Base-by-base conservation (phyloP, 2,329 filamentous ascomycete genomes). In the Botryotinia convoluta region DNA sequence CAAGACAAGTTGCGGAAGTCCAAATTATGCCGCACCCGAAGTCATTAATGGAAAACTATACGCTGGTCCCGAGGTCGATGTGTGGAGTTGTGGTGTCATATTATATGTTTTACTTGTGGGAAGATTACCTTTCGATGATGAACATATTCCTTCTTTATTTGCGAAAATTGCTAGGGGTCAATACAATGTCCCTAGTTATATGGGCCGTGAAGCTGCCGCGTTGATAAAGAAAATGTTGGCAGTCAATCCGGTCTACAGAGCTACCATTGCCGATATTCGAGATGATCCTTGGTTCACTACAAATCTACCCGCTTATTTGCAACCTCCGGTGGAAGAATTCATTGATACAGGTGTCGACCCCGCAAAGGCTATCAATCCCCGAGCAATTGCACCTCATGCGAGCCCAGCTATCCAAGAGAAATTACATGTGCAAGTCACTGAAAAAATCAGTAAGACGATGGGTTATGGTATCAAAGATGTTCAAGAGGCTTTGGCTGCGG, bases 41-140 rank as follows among this genome's bases (percentile, higher is more conserved):
- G 96, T 99, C 74, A 98, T 99, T 80, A 96, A 95, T 72, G 96
- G 96, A 37, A 99, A 98, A 86, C 87, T 98, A 72, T 99, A 99
- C 81, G 96, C 96, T 29, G 96, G 96, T 1, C 95, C 96, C 0
- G 96, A 99, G 83, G 96, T 99, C 54, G 96, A 99, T 82, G 96
- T 99, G 2, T 99, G 96, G 96, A 98, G 95, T 83, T 92, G 95
- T 81, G 94, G 94, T 75, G 94, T 97, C 76, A 97, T 97, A 80
- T 87, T 96, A 61, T 96, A 94, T 82, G 93, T 95, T 57, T 85
- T 96, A 76, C 85, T 96, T 45, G 92, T 93, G 42, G 93, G 93
- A 73, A 88, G 93, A 76, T 86, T 99, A 62, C 96, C 96, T 14
- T 99, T 99, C 81, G 96, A 99, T 84, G 96, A 99, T 81, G 96